Base-by-base conservation (phyloP, 208 protist genomes). In the Lotmaria passim region DNA sequence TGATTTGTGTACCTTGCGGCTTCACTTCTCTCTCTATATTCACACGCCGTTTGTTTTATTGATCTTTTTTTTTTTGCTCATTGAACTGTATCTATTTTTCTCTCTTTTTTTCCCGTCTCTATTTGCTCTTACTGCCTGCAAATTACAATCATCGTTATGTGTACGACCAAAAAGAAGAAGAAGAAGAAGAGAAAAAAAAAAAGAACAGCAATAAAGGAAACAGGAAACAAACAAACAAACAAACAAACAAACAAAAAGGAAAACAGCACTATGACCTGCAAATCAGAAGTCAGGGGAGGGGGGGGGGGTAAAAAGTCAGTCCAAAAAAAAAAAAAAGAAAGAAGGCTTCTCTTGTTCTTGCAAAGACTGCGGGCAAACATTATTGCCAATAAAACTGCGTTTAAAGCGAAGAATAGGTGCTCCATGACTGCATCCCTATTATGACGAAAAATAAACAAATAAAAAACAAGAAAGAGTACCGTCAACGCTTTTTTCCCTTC, bases 221-320 rank as follows among this genome's bases (percentile, higher is more conserved):
- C 10, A 56, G 11, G 11, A 56, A 30, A 56, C 50, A 56, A 6
- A 56, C 50, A 31, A 6, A 56, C 50, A 56, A 6, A 56, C 50
- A 56, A 6, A 56, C 50, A 34, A 30, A 41, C n/a, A n/a, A n/a
- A n/a, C n/a, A n/a, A n/a, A n/a, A n/a, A n/a, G n/a, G n/a, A n/a
- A n/a, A n/a, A n/a, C n/a, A n/a, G n/a, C n/a, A n/a, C n/a, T n/a
- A n/a, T n/a, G n/a, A n/a, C n/a, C n/a, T n/a, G n/a, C n/a, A n/a
- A n/a, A n/a, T n/a, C n/a, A n/a, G n/a, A n/a, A n/a, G n/a, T n/a
- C n/a, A n/a, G n/a, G n/a, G n/a, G n/a, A n/a, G n/a, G n/a, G n/a
- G n/a, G n/a, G n/a, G n/a, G n/a, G n/a, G n/a, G n/a, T n/a, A n/a
- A n/a, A n/a, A n/a, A n/a, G n/a, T n/a, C n/a, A n/a, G n/a, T n/a